A percentile compares a stretch with the other conserved stretches of the same genome.
Conservation (phyloP, 1,284 basidiomycete genomes). For the Boletus smithii region DNA sequence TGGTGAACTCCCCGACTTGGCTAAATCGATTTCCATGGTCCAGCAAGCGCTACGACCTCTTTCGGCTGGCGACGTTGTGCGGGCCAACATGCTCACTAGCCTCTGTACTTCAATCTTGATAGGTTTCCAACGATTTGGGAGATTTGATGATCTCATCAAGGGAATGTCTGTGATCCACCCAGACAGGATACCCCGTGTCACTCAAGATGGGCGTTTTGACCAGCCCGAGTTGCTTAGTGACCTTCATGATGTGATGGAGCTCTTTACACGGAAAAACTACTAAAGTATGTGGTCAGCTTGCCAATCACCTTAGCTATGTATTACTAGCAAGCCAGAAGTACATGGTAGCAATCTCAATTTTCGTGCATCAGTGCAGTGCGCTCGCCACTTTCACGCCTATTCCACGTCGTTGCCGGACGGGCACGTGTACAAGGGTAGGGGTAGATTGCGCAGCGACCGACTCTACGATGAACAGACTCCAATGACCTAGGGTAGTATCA, state of each 20-base stretch:
- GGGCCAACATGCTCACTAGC: background rate
- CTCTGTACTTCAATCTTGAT: background rate
- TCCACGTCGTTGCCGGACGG: too few species aligned
- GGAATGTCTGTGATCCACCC: background rate
- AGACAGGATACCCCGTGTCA: background rate
- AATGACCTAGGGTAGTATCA: too few species aligned
- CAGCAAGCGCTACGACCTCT: background rate
- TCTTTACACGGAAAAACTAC: background rate
- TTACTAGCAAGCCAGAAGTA: too few species aligned
- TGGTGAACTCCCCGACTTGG: background rate
- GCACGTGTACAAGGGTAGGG: too few species aligned
- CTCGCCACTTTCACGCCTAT: too few species aligned
- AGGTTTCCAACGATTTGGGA: background rate
- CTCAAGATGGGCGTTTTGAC: background rate
- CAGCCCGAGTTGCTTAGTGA: background rate
- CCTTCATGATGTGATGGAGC: background rate
- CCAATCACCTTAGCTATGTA: background rate
- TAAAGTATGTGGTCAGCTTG: background rate
- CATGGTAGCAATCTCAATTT: too few species aligned
- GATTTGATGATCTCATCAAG: background rate
- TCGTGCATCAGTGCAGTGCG: too few species aligned
- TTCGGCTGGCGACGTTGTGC: background rate
- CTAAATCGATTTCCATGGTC: conserved; percentile 1
- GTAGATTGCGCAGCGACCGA: too few species aligned
- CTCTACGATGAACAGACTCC: too few species aligned